A percentile compares a stretch with the other conserved stretches of the same genome.
These are phyloP conservation scores for Corinectria fuckeliana DNA, from an alignment of 2,329 filamentous ascomycete species.

Conservation along the genomic window DNA sequence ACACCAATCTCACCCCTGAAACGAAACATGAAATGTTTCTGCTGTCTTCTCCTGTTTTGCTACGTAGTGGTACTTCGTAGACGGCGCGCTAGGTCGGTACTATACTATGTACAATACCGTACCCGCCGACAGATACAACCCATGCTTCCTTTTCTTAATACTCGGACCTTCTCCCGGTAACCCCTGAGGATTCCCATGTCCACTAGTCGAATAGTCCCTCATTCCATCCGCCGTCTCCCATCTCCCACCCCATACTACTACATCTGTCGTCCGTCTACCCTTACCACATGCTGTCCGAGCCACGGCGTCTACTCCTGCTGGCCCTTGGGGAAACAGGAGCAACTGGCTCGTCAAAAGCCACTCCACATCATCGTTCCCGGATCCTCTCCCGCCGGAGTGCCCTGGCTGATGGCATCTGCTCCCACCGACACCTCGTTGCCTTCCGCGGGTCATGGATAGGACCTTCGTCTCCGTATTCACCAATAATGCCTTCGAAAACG, in stretches of 20 bases:
- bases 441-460: background rate
- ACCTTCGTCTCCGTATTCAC: background rate
- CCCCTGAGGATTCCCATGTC: background rate
- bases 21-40: conserved; percentile 14
- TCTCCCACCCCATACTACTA: conserved; percentile 1
- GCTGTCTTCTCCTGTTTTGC: background rate
- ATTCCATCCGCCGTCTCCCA: background rate
- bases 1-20: conserved; percentile 5
- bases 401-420: background rate
- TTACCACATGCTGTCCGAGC: conserved; percentile 23
- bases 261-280: conserved; percentile 3
- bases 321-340: background rate
- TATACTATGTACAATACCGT: background rate
- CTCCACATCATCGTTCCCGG: background rate
- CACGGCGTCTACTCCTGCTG: background rate
- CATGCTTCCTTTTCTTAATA: background rate
- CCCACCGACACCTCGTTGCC: background rate
- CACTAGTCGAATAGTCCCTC: background rate
- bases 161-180: background rate
- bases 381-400: too few species aligned
- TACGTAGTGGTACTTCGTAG: background rate
- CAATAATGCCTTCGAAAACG: background rate
- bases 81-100: background rate
- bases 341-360: conserved; percentile 4
- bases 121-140: background rate